phyloP scores from a whole-genome alignment of 495 filamentous ascomycete species.

The Parachaetomium inaequale region DNA sequence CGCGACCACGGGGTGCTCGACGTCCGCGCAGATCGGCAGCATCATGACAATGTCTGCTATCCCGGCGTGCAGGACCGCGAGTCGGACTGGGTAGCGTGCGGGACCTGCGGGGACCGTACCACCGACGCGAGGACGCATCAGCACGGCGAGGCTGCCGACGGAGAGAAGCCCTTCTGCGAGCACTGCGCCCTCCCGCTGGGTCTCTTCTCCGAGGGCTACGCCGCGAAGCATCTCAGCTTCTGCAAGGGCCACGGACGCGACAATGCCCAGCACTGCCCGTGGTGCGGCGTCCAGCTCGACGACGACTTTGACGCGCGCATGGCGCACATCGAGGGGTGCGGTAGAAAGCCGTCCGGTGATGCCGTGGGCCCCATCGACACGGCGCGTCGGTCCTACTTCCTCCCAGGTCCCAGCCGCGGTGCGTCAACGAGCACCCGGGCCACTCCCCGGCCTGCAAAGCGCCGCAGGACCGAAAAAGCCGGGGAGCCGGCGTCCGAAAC shows the following conservation, averaged over 20 bases:
- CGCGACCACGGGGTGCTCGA: slow-evolving; percentile 23
- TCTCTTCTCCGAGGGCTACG: slow-evolving; percentile 1
- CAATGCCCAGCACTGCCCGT: slow-evolving; percentile 19
- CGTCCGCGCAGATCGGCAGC: slow-evolving; percentile 15
- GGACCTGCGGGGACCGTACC: slow-evolving; percentile 10
- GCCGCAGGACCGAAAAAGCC: neutral
- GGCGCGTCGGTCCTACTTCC: neutral
- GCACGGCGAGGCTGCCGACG: neutral
- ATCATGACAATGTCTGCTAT: slow-evolving; percentile 27
- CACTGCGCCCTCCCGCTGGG: slow-evolving; percentile 15
- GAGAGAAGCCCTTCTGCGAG: slow-evolving; percentile 8
- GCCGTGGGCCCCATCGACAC: neutral
- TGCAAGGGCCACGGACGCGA: slow-evolving; percentile 14
- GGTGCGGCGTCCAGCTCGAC: slow-evolving; percentile 15
- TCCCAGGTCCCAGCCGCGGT: neutral
- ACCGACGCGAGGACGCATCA: neutral
- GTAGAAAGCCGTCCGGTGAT: neutral
- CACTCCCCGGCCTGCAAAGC: neutral
- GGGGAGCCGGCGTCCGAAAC: neutral
- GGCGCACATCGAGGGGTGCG: slow-evolving; percentile 2
- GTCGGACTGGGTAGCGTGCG: neutral
- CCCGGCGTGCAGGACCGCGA: slow-evolving; percentile 11
- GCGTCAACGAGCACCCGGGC: neutral
- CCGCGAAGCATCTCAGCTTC: slow-evolving; percentile 8
- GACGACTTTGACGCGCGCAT: neutral